These are phyloP conservation scores for Dryas integrifolia DNA, from an alignment of 331 rosid genomes.

Conservation along the genomic window DNA sequence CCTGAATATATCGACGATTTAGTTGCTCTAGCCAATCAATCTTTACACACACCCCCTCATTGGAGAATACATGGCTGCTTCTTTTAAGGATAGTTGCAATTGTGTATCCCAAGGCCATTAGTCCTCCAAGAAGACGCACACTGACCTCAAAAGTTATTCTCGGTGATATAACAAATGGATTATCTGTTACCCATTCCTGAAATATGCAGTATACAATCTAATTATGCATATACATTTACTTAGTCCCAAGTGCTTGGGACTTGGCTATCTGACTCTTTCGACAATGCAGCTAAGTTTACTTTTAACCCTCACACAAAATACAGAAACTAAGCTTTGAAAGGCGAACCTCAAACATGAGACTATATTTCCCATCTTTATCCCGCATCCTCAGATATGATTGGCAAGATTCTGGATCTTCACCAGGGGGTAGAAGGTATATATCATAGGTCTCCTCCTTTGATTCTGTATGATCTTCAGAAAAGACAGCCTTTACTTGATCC, in stretches of 20 bases:
- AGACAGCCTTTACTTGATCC: conserved; percentile 49
- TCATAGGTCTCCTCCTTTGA: conserved; percentile 53
- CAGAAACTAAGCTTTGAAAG: conserved; percentile 24
- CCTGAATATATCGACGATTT: conserved; percentile 60
- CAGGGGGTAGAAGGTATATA: conserved; percentile 66
- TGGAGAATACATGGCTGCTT: conserved; percentile 58
- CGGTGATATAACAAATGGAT: conserved; percentile 65
- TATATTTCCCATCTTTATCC: conserved; percentile 66
- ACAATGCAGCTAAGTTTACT: neutral
- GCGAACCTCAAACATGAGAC: conserved; percentile 76
- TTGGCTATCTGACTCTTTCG: neutral
- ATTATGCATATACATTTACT: conserved; percentile 7
- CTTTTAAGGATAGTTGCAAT: conserved; percentile 65
- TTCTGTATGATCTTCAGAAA: conserved; percentile 47
- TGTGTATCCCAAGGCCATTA: conserved; percentile 71
- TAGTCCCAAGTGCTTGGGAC: neutral
- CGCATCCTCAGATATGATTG: conserved; percentile 75
- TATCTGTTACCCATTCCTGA: conserved; percentile 72
- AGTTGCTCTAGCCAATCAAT: conserved; percentile 67
- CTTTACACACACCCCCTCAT: conserved; percentile 48
- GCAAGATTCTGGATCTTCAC: conserved; percentile 71
- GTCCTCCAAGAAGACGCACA: conserved; percentile 67
- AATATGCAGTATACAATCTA: conserved; percentile 15
- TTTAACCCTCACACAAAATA: neutral
- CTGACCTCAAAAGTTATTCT: conserved; percentile 72